These are phyloP conservation scores for Ogataea chonburiensis DNA, from an alignment of 805 yeast genomes.

Conservation along the genomic window DNA sequence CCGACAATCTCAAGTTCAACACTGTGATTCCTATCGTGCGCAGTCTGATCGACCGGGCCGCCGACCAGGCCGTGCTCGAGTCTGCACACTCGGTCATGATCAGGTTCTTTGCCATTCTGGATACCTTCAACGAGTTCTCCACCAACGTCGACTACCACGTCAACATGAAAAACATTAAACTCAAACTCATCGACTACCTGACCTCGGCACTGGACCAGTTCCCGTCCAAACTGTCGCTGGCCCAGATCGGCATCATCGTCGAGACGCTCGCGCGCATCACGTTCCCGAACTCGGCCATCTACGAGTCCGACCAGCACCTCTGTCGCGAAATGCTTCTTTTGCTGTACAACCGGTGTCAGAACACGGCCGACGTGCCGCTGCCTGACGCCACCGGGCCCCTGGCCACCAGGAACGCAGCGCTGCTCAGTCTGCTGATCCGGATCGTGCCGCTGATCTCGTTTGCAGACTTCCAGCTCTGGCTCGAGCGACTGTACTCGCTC, in stretches of 20 bases:
- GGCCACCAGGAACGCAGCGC: constrained; percentile 45
- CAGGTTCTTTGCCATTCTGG: constrained; percentile 27
- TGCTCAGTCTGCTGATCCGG: constrained; percentile 46
- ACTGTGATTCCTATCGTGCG: constrained; percentile 28
- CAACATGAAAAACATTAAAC: constrained; percentile 15
- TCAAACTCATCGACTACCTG: constrained; percentile 39
- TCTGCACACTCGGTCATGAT: constrained; percentile 63
- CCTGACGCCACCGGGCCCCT: constrained; percentile 15
- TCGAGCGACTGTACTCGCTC: constrained; percentile 41
- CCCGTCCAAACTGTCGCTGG: constrained; percentile 51
- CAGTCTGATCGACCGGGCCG: constrained; percentile 21
- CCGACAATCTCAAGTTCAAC: constrained; percentile 34
- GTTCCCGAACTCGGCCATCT: constrained; percentile 37
- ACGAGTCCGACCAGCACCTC: constrained; percentile 29
- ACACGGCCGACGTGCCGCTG: constrained; percentile 6
- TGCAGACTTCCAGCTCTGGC: constrained; percentile 43
- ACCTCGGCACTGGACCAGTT: constrained; percentile 51
- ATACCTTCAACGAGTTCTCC: constrained; percentile 19
- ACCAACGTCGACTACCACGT: constrained; percentile 15
- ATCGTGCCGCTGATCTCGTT: constrained; percentile 53
- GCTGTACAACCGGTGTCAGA: constrained; percentile 41
- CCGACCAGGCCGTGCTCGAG: constrained; percentile 44
- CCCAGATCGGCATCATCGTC: constrained; percentile 57
- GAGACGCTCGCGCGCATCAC: constrained; percentile 50
- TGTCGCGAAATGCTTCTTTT: constrained; percentile 40